Conservation (phyloP, 805 yeast genomes). For the Yarrowia divulgata region DNA sequence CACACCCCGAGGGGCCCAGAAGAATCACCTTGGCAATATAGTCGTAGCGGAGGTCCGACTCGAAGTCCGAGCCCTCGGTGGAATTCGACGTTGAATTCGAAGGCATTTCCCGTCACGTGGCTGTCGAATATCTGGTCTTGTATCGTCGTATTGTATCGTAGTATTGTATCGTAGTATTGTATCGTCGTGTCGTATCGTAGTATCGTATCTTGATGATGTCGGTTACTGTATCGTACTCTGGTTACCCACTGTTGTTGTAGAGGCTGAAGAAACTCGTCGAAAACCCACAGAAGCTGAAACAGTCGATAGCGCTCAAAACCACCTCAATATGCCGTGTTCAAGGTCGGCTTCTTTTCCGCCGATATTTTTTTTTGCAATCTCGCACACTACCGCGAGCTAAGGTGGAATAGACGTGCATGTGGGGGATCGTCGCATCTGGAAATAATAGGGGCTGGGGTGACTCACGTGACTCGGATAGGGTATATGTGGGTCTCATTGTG, state of each 20-base stretch:
- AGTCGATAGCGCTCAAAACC: background rate
- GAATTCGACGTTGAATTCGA: slow-evolving; percentile 34
- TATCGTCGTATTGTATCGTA: background rate
- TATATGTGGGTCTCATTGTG: too few relatives aligned
- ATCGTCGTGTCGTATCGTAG: background rate
- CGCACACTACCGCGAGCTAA: slow-evolving; percentile 15
- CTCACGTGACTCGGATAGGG: background rate
- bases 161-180: background rate
- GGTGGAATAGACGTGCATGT: slow-evolving; percentile 11
- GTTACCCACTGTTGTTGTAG: background rate
- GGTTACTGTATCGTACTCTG: background rate
- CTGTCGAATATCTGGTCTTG: background rate
- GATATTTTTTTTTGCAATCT: slow-evolving; percentile 13
- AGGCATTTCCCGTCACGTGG: background rate
- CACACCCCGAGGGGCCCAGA: slow-evolving; percentile 58
- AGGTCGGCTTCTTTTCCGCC: background rate
- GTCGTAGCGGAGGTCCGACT: slow-evolving; percentile 46
- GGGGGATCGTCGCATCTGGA: background rate
- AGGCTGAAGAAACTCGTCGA: background rate
- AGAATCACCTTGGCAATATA: slow-evolving; percentile 53
- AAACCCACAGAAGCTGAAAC: background rate
- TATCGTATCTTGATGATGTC: too few relatives aligned
- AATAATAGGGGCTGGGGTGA: background rate
- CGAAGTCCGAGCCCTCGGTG: slow-evolving; percentile 43
- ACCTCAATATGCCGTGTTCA: background rate